These are phyloP conservation scores for Pseudogymnoascus sp. DNA, from an alignment of 2,329 filamentous ascomycete species.

Conservation along the genomic window DNA sequence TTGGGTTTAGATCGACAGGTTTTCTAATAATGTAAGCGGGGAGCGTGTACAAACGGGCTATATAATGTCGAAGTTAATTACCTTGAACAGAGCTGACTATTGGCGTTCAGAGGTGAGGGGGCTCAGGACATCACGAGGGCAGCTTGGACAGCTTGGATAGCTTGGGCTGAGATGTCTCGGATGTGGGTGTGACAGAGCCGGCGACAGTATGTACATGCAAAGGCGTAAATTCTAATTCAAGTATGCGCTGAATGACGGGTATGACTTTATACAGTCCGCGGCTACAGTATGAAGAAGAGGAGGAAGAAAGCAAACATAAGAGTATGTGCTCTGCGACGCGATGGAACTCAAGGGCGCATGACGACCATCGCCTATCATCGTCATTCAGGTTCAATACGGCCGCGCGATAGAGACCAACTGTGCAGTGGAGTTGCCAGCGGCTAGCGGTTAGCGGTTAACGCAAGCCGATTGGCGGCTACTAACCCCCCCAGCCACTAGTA, in stretches of 20 bases:
- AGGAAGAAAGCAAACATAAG: background rate
- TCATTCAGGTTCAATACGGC: background rate
- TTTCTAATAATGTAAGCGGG: background rate
- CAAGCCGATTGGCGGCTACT: background rate
- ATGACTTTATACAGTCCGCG: background rate
- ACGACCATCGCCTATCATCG: background rate
- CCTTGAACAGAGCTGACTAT: background rate
- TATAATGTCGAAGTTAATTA: background rate
- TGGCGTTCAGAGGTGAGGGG: background rate
- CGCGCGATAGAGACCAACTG: background rate
- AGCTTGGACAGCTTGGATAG: background rate
- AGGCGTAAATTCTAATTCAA: background rate
- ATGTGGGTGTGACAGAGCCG: background rate
- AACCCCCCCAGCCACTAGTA: background rate
- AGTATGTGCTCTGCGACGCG: background rate
- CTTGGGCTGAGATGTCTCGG: conserved; percentile 1
- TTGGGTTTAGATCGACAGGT: background rate
- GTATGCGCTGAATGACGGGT: background rate
- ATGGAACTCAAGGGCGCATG: background rate
- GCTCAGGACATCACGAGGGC: conserved; percentile 7
- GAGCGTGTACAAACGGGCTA: background rate
- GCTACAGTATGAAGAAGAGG: background rate
- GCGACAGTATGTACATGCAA: background rate
- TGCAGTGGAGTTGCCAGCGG: background rate
- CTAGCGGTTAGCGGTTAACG: background rate